Percentiles rank a stretch among this genome's conserved stretches.
These are phyloP conservation scores for Mucor velutinosus DNA, from an alignment of 371 early-diverging fungal genomes.

Conservation along the genomic window DNA sequence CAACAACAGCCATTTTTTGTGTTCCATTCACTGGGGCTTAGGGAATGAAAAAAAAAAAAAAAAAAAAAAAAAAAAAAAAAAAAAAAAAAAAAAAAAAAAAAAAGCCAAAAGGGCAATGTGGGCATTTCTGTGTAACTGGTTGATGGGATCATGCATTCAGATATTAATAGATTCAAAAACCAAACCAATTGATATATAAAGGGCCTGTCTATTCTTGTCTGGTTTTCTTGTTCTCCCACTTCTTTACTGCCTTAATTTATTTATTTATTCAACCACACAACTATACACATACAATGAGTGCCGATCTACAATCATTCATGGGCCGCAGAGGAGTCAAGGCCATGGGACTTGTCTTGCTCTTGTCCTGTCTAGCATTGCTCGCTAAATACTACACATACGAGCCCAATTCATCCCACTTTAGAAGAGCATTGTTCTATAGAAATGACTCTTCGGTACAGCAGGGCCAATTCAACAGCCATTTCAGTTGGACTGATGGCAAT, in stretches of 20 bases:
- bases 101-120: not conserved
- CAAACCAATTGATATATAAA: slow-evolving; percentile 2
- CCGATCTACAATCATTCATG: slow-evolving; percentile 22
- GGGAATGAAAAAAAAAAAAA: not conserved
- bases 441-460: slow-evolving; percentile 12
- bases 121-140: slow-evolving; percentile 2
- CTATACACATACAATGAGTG: slow-evolving; percentile 8
- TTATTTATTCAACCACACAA: not conserved
- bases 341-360: slow-evolving; percentile 10
- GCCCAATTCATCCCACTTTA: slow-evolving; percentile 11
- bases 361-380: slow-evolving; percentile 13
- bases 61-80: not conserved
- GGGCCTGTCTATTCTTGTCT: not conserved
- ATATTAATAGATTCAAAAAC: slow-evolving; percentile 1
- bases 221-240: not conserved
- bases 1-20: not conserved
- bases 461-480: slow-evolving; percentile 12
- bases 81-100: not conserved
- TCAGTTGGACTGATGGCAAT: slow-evolving; percentile 27
- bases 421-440: slow-evolving; percentile 22
- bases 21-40: slow-evolving; percentile 2
- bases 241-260: not conserved
- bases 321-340: slow-evolving; percentile 21
- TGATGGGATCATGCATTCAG: not conserved
- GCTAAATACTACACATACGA: slow-evolving; percentile 11